A percentile compares a stretch with the other conserved stretches of the same genome.
phyloP scores from a whole-genome alignment of 192 early-diverging fungal genomes.

The Coemansia sp. region DNA sequence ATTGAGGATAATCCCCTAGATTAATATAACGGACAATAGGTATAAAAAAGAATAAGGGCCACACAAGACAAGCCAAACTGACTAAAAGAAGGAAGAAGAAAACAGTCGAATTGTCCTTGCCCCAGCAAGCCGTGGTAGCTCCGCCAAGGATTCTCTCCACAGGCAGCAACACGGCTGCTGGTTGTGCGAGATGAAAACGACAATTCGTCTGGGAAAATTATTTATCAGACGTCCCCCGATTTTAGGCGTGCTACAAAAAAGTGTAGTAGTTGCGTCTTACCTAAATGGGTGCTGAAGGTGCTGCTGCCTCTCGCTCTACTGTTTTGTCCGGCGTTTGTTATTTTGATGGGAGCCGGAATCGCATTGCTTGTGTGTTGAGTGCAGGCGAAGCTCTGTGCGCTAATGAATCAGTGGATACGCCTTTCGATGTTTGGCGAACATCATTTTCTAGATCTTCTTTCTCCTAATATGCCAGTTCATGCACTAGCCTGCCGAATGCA shows the following conservation, averaged over 20 bases:
- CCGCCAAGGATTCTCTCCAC: constrained; percentile 7
- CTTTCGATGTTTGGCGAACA: neutral
- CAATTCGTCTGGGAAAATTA: constrained; percentile 7
- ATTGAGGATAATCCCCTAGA: constrained; percentile 8
- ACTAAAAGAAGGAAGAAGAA: neutral
- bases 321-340: constrained; percentile 14
- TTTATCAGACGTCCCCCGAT: neutral
- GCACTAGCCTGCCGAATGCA: neutral
- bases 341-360: neutral
- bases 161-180: neutral
- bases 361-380: neutral
- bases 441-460: neutral
- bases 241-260: constrained; percentile 1
- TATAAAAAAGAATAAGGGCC: neutral
- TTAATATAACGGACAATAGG: constrained; percentile 11
- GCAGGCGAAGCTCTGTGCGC: neutral
- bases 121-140: constrained; percentile 1
- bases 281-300: neutral
- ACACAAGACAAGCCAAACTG: neutral
- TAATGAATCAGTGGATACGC: neutral
- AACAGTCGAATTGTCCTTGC: constrained; percentile 3
- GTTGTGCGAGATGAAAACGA: neutral
- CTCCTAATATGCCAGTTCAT: neutral
- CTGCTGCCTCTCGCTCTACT: neutral
- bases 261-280: neutral